phyloP scores from a whole-genome alignment of 2,329 filamentous ascomycete species.

The Scytalidium lignicola region DNA sequence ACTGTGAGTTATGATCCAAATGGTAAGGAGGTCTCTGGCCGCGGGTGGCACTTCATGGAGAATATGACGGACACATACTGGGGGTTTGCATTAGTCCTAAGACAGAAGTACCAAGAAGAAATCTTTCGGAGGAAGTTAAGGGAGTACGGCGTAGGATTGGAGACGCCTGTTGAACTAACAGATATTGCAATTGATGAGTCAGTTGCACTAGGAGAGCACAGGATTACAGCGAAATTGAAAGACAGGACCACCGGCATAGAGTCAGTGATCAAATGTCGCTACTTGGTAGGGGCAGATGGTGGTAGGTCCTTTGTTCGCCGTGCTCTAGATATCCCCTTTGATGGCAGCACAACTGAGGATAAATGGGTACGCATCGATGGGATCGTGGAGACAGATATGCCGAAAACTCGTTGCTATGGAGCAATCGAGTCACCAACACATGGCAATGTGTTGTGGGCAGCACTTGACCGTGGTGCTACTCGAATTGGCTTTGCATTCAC shows the following conservation, averaged over 20 bases:
- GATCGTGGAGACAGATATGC: conserved; percentile 30
- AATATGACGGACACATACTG: conserved; percentile 46
- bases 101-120: conserved; percentile 51
- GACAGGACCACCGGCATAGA: conserved; percentile 23
- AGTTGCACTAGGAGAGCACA: conserved; percentile 14
- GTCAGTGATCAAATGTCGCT: conserved; percentile 34
- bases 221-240: conserved; percentile 13
- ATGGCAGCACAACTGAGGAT: conserved; percentile 43
- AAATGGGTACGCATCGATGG: conserved; percentile 51
- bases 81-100: conserved; percentile 47
- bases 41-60: conserved; percentile 49
- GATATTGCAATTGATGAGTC: conserved; percentile 14
- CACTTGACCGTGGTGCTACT: conserved; percentile 46
- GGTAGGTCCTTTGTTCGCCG: conserved; percentile 43
- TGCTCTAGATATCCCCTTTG: conserved; percentile 41
- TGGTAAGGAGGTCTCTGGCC: conserved; percentile 38
- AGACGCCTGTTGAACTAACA: conserved; percentile 15
- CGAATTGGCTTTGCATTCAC: conserved; percentile 49
- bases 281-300: conserved; percentile 47
- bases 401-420: conserved; percentile 41
- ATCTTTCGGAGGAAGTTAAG: conserved; percentile 40
- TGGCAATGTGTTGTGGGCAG: conserved; percentile 50
- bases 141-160: conserved; percentile 17
- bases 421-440: conserved; percentile 47
- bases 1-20: conserved; percentile 42